A percentile compares a stretch with the other conserved stretches of the same genome.
Evolutionary conservation across 1,284 basidiomycete species (phyloP).

Genomic region (Leccinum griseonigrum): DNA sequence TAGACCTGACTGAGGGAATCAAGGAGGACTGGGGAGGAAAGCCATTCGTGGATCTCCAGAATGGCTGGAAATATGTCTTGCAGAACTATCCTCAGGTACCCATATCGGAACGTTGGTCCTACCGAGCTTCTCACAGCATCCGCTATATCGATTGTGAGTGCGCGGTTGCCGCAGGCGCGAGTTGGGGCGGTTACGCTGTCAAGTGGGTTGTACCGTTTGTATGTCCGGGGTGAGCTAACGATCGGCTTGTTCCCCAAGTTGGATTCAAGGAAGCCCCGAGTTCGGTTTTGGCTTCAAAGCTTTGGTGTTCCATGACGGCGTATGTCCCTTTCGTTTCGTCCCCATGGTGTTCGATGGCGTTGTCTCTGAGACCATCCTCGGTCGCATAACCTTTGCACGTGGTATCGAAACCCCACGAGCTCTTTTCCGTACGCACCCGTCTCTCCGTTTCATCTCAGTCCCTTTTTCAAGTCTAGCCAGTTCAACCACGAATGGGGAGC

Average conservation of each 20-base stretch:
- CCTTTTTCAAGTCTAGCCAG: conserved; percentile 34
- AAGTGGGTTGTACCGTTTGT: conserved; percentile 48
- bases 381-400: no score
- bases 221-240: neutral
- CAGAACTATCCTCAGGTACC: conserved; percentile 69
- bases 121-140: conserved; percentile 10
- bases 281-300: conserved; percentile 86
- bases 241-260: conserved; percentile 47
- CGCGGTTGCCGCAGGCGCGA: conserved; percentile 79
- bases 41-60: conserved; percentile 78
- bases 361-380: conserved; percentile 1
- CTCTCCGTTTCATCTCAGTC: neutral
- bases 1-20: conserved; percentile 81
- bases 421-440: conserved; percentile 70
- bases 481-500: conserved; percentile 86
- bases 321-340: conserved; percentile 32
- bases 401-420: conserved; percentile 38
- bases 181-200: conserved; percentile 82
- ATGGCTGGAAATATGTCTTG: conserved; percentile 73
- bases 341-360: neutral
- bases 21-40: conserved; percentile 82
- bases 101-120: neutral
- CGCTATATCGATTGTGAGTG: conserved; percentile 75
- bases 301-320: conserved; percentile 86
- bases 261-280: conserved; percentile 92